Conservation (phyloP, 2,329 filamentous ascomycete genomes). For the Pezicula radicicola region DNA sequence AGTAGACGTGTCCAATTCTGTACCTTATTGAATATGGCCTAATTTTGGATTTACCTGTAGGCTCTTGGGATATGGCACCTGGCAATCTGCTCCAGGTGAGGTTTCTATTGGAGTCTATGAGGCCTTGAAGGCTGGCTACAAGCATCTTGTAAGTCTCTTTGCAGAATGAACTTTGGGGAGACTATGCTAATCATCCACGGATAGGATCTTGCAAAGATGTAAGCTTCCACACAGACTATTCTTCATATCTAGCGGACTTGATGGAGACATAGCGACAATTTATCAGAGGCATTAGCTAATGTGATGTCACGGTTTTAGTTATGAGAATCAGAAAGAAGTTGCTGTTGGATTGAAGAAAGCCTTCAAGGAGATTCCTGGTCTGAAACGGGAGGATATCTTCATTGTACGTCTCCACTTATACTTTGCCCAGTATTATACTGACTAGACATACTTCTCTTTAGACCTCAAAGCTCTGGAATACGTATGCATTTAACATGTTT, state of each 20-base stretch:
- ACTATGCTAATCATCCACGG: too few species aligned
- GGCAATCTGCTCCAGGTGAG: conserved; percentile 64
- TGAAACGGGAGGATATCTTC: conserved; percentile 55
- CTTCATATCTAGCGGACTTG: neutral
- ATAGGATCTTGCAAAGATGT: conserved; percentile 9
- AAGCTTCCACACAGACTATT: neutral
- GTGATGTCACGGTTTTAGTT: neutral
- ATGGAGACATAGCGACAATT: neutral
- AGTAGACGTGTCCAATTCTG: conserved; percentile 50
- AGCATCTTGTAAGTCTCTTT: conserved; percentile 46
- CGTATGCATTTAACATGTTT: conserved; percentile 23
- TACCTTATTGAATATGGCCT: conserved; percentile 35
- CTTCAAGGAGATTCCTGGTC: conserved; percentile 40
- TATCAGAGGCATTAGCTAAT: conserved; percentile 39
- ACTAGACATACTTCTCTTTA: neutral
- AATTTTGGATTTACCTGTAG: conserved; percentile 31
- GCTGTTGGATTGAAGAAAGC: conserved; percentile 51
- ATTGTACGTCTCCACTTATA: conserved; percentile 27
- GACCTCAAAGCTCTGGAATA: conserved; percentile 66
- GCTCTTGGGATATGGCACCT: conserved; percentile 50
- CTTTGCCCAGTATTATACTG: neutral
- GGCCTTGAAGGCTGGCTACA: conserved; percentile 61
- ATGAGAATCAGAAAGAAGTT: conserved; percentile 63
- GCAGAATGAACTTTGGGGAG: too few species aligned
- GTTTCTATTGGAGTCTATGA: conserved; percentile 62